Conservation (phyloP, 495 filamentous ascomycete species). For the Chaetomium cochliodes region DNA sequence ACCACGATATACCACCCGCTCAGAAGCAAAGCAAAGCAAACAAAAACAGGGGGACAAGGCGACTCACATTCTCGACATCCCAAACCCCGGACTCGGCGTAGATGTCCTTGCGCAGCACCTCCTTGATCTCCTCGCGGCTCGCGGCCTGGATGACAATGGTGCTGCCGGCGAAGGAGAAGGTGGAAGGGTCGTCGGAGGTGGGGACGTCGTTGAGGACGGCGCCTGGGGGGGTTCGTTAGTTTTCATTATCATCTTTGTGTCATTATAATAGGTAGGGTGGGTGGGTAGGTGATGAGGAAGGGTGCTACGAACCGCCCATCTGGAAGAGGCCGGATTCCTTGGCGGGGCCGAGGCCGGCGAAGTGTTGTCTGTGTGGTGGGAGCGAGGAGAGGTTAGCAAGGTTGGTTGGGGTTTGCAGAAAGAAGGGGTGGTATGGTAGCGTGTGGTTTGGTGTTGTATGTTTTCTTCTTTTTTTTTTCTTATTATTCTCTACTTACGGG, state of each 20-base stretch:
- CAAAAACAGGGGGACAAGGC: constrained; percentile 1
- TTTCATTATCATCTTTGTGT: not conserved
- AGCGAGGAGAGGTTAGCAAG: not conserved
- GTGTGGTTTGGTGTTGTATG: too few species aligned
- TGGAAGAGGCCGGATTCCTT: constrained; percentile 50
- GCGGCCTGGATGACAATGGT: constrained; percentile 62
- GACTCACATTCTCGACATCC: constrained; percentile 71
- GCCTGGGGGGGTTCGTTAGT: constrained; percentile 52
- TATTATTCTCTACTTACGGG: constrained; percentile 50
- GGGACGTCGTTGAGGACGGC: constrained; percentile 68
- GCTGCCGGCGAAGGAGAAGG: constrained; percentile 66
- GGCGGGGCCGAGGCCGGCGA: constrained; percentile 47
- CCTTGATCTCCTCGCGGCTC: constrained; percentile 65
- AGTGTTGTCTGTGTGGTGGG: constrained; percentile 50
- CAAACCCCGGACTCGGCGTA: constrained; percentile 72
- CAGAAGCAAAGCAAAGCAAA: not conserved
- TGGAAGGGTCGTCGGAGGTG: constrained; percentile 56
- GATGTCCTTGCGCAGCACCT: constrained; percentile 67
- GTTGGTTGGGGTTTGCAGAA: not conserved
- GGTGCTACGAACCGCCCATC: constrained; percentile 54
- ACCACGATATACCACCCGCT: not conserved
- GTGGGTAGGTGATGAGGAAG: not conserved
- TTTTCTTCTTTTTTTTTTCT: not conserved
- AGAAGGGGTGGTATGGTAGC: not conserved
- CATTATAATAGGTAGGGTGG: not conserved